Conservation (phyloP, 441 rosid species). For the Sinapis alba region DNA sequence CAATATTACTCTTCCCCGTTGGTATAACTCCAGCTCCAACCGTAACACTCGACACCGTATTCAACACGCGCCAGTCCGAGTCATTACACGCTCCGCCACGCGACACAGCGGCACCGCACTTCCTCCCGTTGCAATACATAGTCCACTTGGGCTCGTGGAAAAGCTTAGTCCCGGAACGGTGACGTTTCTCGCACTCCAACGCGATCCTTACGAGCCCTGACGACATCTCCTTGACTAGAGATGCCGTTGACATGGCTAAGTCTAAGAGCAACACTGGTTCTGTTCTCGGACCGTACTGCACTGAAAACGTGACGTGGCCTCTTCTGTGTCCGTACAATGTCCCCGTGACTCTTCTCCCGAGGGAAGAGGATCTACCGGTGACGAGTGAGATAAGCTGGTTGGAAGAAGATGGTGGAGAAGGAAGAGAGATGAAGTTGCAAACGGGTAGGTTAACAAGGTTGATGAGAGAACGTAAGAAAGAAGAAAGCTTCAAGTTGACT, state of each 20-base stretch:
- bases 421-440: constrained; percentile 63
- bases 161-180: constrained; percentile 40
- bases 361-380: constrained; percentile 45
- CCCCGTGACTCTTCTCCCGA: constrained; percentile 79
- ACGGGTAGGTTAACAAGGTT: constrained; percentile 51
- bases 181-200: constrained; percentile 70
- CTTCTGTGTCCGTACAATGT: constrained; percentile 78
- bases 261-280: constrained; percentile 82
- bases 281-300: constrained; percentile 69
- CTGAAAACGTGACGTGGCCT: constrained; percentile 80
- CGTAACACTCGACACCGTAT: constrained; percentile 69
- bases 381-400: constrained; percentile 43
- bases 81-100: constrained; percentile 65
- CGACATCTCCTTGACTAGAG: constrained; percentile 81
- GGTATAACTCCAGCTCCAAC: constrained; percentile 91
- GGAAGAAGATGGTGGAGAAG: constrained; percentile 41
- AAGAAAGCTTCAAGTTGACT: constrained; percentile 46
- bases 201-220: constrained; percentile 86
- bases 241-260: constrained; percentile 74
- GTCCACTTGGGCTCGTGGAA: constrained; percentile 75
- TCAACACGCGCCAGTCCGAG: constrained; percentile 70
- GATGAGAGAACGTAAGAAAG: constrained; percentile 64
- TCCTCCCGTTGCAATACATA: constrained; percentile 87
- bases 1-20: constrained; percentile 42
- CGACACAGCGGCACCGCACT: constrained; percentile 70